phyloP scores from a whole-genome alignment of 805 yeast genomes.

The Sungouiozyma intestinalis region DNA sequence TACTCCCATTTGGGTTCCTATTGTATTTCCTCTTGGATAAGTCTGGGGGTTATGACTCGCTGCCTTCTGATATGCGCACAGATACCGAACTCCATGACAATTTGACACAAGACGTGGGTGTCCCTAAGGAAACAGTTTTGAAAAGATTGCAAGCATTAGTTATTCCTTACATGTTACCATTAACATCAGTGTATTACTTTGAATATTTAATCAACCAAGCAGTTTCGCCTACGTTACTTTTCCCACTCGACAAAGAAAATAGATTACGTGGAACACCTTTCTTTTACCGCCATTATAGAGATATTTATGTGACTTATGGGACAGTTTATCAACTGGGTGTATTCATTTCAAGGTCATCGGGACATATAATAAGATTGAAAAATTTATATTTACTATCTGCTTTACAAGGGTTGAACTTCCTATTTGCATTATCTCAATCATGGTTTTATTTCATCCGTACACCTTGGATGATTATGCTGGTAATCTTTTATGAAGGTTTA shows the following conservation, averaged over 20 bases:
- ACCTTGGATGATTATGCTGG: slow-evolving; percentile 49
- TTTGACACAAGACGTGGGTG: neutral
- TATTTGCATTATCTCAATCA: slow-evolving; percentile 54
- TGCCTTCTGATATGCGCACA: neutral
- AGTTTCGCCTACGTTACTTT: slow-evolving; percentile 76
- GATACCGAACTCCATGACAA: neutral
- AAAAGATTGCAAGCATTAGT: slow-evolving; percentile 34
- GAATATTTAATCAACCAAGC: slow-evolving; percentile 92
- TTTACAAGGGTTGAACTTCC: slow-evolving; percentile 57
- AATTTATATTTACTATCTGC: slow-evolving; percentile 51
- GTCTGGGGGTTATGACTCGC: neutral
- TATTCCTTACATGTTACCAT: slow-evolving; percentile 70
- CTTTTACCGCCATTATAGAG: slow-evolving; percentile 66
- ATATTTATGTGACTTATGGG: slow-evolving; percentile 84
- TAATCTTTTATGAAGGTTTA: slow-evolving; percentile 79
- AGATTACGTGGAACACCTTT: slow-evolving; percentile 21
- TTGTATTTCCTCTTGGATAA: slow-evolving; percentile 25
- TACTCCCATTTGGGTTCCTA: slow-evolving; percentile 45
- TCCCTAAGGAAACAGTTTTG: neutral
- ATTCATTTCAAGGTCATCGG: slow-evolving; percentile 80
- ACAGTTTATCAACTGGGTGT: slow-evolving; percentile 89
- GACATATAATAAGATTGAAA: slow-evolving; percentile 48
- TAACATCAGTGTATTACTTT: slow-evolving; percentile 70
- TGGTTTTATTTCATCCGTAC: slow-evolving; percentile 43
- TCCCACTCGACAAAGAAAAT: slow-evolving; percentile 44